Evolutionary conservation across 78 protist genomes (phyloP), one percentile per base, ranked within the genome.

Genomic region (Chrysochromulina tobinii): DNA sequence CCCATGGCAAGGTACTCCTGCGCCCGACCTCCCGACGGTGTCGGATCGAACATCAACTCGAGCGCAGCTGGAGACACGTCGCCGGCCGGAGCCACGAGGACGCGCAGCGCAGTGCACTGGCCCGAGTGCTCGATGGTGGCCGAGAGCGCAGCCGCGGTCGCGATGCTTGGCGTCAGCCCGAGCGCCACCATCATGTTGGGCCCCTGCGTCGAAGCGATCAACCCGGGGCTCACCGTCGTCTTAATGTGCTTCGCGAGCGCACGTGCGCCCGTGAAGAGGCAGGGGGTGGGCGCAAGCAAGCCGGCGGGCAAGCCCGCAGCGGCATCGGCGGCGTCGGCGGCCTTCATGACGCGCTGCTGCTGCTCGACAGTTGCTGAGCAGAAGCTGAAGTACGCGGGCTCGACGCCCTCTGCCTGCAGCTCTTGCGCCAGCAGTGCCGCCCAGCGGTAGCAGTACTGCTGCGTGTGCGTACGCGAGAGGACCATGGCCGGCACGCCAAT

Each of bases 101-200:
- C 69, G 54, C 89, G 57, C 25, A 85, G 89, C 61, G 89, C 89
- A 5, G 89, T 85, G 68, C 89, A 85, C 93, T 91, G 93, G 23
- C 93, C 93, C 14, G 94, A 17, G 88, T 92, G 50, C 59, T 92
- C 94, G 81, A 92, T 92, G 79, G 64, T 53, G 18, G 89, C 89
- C 11, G 89, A 81, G 61, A 90, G 55, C n/a, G 81, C 51, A 38
- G 81, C 25, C 21, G 93, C 88, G 11, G 17, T 58, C 18, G 25
- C 85, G 55, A 23, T 3, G 15, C 0, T 18, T 9, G 57, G 54
- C 48, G 48, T 72, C 58, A 38, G 9, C 54, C 7, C 51, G 27
- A 85, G 5, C 51, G 25, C 58, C 38, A 68, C 92, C 57, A 90
- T 51, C 48, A 89, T 90, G 89, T 90, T 90, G 50, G 93, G 93